phyloP scores from a whole-genome alignment of 345 rosid species.

The Acer saccharum region DNA sequence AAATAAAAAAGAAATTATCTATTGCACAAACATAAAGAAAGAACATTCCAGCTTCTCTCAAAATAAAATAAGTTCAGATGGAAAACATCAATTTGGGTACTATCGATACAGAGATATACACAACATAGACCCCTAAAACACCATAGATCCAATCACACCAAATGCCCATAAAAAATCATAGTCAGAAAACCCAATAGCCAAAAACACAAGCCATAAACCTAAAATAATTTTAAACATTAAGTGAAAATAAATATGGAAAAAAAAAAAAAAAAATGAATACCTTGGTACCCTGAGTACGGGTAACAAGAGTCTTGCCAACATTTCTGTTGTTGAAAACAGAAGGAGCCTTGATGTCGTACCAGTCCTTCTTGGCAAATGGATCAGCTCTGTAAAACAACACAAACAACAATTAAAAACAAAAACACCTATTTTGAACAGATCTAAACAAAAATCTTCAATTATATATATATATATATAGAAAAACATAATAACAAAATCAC shows the following conservation, averaged over 20 bases:
- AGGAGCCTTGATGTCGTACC: constrained; percentile 98
- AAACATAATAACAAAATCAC: constrained; percentile 10
- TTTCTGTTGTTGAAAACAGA: constrained; percentile 59
- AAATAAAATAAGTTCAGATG: no score
- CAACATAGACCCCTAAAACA: no score
- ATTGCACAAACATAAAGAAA: background rate
- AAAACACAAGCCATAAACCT: background rate
- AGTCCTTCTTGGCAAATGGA: constrained; percentile 96
- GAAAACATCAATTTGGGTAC: no score
- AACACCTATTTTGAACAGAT: background rate
- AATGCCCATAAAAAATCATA: background rate
- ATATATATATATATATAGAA: background rate
- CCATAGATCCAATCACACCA: background rate
- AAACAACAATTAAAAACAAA: background rate
- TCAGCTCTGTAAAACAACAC: constrained; percentile 49
- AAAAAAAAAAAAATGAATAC: constrained; percentile 30
- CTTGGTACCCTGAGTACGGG: constrained; percentile 97
- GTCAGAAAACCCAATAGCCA: background rate
- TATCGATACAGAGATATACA: no score
- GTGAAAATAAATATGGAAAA: background rate
- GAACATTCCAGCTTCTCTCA: background rate
- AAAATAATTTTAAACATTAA: background rate
- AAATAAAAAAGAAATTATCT: background rate
- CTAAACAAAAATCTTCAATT: background rate
- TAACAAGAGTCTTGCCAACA: constrained; percentile 89